A percentile compares a stretch with the other conserved stretches of the same genome.
phyloP scores from a whole-genome alignment of 1,284 basidiomycete genomes.

The Anthracocystis setariae region DNA sequence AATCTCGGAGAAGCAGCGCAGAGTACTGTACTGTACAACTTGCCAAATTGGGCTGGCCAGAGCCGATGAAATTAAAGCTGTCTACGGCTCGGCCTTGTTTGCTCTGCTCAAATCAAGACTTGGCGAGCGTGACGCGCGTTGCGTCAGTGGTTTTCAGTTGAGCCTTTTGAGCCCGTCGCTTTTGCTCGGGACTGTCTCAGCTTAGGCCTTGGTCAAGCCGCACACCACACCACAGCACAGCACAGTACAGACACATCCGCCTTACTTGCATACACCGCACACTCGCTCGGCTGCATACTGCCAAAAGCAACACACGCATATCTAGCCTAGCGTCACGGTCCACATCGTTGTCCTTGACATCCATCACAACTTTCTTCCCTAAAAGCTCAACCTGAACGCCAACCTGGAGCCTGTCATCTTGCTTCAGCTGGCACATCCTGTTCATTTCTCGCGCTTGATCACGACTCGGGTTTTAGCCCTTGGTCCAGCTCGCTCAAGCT shows the following conservation, averaged over 20 bases:
- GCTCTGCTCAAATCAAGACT: background rate
- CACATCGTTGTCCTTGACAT: background rate
- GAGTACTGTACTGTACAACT: background rate
- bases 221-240: too few species aligned
- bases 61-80: slow-evolving; percentile 4
- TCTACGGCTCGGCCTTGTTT: background rate
- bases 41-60: too few species aligned
- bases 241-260: too few species aligned
- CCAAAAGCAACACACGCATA: background rate
- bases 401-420: too few species aligned
- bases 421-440: too few species aligned
- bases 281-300: background rate
- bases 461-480: too few species aligned
- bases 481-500: too few species aligned
- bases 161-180: background rate
- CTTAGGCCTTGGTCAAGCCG: background rate
- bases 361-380: too few species aligned
- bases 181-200: background rate
- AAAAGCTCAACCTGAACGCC: too few species aligned
- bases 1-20: background rate
- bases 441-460: too few species aligned
- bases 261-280: background rate
- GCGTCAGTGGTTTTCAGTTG: background rate
- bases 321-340: background rate
- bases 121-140: slow-evolving; percentile 2